A percentile compares a stretch with the other conserved stretches of the same genome.
These are phyloP conservation scores for Solanum neorickii DNA, from an alignment of 257 asterid species.

Conservation along the genomic window DNA sequence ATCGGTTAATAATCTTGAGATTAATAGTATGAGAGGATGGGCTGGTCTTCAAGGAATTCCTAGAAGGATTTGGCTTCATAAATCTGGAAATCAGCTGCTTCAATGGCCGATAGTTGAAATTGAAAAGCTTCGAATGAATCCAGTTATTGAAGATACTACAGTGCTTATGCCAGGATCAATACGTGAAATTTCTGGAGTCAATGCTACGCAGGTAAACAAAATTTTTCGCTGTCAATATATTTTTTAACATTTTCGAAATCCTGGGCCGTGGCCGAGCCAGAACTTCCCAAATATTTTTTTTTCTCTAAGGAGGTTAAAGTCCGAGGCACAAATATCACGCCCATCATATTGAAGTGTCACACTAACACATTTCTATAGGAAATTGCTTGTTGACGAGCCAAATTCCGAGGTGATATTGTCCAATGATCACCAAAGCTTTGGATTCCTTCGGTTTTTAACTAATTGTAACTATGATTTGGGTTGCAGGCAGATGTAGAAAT, in stretches of 20 bases:
- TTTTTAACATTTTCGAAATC: not conserved
- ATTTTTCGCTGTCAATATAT: not conserved
- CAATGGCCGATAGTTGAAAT: conserved; percentile 11
- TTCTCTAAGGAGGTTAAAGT: too few species aligned
- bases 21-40: conserved; percentile 21
- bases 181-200: conserved; percentile 15
- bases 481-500: conserved; percentile 26
- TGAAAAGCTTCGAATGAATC: not conserved
- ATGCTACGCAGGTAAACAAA: conserved; percentile 22
- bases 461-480: not conserved
- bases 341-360: not conserved
- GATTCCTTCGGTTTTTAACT: not conserved
- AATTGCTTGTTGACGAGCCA: not conserved
- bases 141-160: not conserved
- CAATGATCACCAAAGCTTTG: not conserved
- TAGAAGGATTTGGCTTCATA: conserved; percentile 2
- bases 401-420: not conserved
- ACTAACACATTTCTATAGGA: not conserved
- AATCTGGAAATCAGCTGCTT: conserved; percentile 2
- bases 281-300: too few species aligned
- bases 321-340: not conserved
- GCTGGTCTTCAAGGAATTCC: conserved; percentile 13
- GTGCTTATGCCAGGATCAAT: conserved; percentile 9
- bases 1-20: conserved; percentile 1
- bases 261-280: not conserved